These are phyloP conservation scores for Phaeosphaeria sp. DNA, from an alignment of 2,329 filamentous ascomycete genomes.

Conservation along the genomic window DNA sequence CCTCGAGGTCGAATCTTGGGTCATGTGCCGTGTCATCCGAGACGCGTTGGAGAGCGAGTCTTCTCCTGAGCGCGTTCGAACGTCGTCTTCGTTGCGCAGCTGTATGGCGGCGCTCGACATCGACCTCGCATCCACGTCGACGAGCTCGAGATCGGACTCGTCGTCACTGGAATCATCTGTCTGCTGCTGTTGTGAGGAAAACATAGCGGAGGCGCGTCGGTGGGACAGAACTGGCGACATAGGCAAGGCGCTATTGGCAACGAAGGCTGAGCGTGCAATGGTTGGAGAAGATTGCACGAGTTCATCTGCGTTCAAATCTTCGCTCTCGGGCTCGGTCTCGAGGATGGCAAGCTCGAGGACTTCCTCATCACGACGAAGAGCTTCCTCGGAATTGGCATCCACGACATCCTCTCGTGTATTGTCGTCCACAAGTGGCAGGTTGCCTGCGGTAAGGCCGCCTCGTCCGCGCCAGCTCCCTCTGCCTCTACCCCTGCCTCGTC, in stretches of 20 bases:
- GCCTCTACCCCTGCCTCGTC: slow-evolving; percentile 22
- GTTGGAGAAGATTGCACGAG: slow-evolving; percentile 23
- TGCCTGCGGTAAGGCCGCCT: neutral
- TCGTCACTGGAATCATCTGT: slow-evolving; percentile 11
- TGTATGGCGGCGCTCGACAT: slow-evolving; percentile 19
- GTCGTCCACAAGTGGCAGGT: slow-evolving; percentile 4
- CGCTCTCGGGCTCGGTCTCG: slow-evolving; percentile 21
- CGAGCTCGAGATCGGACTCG: slow-evolving; percentile 3
- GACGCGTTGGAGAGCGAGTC: slow-evolving; percentile 2
- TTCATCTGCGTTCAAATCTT: slow-evolving; percentile 9
- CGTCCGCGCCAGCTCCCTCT: slow-evolving; percentile 19
- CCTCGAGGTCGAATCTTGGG: slow-evolving; percentile 12
- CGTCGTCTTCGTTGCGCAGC: slow-evolving; percentile 9
- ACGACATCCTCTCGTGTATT: slow-evolving; percentile 3
- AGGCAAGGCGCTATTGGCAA: slow-evolving; percentile 41
- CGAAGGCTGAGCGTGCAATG: slow-evolving; percentile 35
- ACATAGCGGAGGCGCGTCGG: slow-evolving; percentile 6
- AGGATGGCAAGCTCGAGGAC: slow-evolving; percentile 10
- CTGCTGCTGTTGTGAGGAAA: slow-evolving; percentile 4
- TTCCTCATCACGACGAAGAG: slow-evolving; percentile 4
- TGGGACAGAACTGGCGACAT: slow-evolving; percentile 19
- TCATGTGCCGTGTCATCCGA: slow-evolving; percentile 19
- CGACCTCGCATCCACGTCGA: slow-evolving; percentile 10
- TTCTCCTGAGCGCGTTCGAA: neutral
- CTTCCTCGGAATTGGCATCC: slow-evolving; percentile 1